phyloP scores from a whole-genome alignment of 805 yeast genomes.

The Komagataella phaffii region DNA sequence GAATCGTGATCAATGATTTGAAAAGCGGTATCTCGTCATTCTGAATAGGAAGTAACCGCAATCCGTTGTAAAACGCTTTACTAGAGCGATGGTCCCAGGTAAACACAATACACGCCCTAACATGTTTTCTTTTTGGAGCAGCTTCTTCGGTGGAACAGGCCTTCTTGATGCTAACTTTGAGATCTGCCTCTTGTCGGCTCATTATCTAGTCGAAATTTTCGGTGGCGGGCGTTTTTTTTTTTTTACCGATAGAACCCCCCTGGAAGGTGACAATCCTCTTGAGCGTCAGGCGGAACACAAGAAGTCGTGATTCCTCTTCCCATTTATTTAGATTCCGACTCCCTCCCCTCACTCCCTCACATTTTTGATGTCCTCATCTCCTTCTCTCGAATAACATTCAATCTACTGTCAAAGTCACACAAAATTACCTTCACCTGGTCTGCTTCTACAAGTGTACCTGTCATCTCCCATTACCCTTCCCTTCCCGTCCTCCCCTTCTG shows the following conservation, averaged over 20 bases:
- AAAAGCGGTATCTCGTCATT: constrained; percentile 75
- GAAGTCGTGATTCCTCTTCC: not conserved
- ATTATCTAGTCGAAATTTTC: constrained; percentile 7
- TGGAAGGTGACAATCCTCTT: not conserved
- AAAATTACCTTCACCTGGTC: too few species aligned
- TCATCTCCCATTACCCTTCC: not conserved
- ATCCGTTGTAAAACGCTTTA: constrained; percentile 70
- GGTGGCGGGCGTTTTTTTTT: not conserved
- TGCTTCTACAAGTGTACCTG: not conserved
- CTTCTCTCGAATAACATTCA: too few species aligned
- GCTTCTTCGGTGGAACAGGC: constrained; percentile 79
- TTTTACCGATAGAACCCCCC: too few species aligned
- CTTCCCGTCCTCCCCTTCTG: not conserved
- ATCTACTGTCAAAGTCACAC: too few species aligned
- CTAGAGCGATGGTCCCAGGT: constrained; percentile 93
- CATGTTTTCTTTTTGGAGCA: constrained; percentile 94
- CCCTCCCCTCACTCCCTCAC: not conserved
- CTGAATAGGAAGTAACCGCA: constrained; percentile 69
- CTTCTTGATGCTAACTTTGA: constrained; percentile 48
- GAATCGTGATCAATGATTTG: constrained; percentile 75
- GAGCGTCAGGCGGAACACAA: not conserved
- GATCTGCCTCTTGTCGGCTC: constrained; percentile 19
- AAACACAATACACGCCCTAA: constrained; percentile 86
- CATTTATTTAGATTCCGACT: not conserved
- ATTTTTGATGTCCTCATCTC: not conserved